Evolutionary conservation across 441 rosid genomes (phyloP), one percentile per base, ranked within the genome.

Genomic region (Populus trichocarpa): DNA sequence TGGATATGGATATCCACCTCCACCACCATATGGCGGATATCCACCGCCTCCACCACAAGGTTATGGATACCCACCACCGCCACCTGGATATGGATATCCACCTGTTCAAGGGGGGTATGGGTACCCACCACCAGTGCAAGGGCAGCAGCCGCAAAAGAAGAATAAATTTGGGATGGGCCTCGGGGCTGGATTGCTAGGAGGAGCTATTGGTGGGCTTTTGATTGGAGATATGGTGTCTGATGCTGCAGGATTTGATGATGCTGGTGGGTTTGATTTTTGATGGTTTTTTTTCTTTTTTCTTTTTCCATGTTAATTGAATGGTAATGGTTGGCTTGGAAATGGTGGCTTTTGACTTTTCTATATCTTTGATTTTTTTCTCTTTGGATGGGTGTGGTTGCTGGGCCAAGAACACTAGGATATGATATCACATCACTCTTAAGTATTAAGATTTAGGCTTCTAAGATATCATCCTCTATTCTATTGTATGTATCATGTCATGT

Each of bases 141-240:
- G 77, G 75, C 87, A 85, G 68, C 84, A 84, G 61, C 85, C 73
- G 3, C 71, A 64, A 0, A 86, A 81, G 85, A 87, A 85, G 79
- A 87, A 75, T 71, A 89, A 86, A 18, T 30, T 87, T 35, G 95
- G 97, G 25, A 18, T 89, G 85, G 93, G 97, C 40, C 23, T 89
- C 42, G 97, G 95, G 53, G 90, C 91, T 7, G 96, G 97, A 36
- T 74, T 93, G 83, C 63, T 89, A 0, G 92, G 93, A 22, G 94
- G 92, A 70, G 74, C 80, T 20, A 36, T 90, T 3, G 94, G 94
- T 14, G 95, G 96, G 72, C 78, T 93, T 66, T 77, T 90, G 76
- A 77, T 88, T 4, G 93, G 95, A 65, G 93, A 90, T 67, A 71
- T 91, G 70, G 89, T 90, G 20, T 87, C 93, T 3, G 97, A 90